Evolutionary conservation across 2,329 filamentous ascomycete species (phyloP), one percentile per base, ranked within the genome.

Genomic region (Xylariaceae sp.): DNA sequence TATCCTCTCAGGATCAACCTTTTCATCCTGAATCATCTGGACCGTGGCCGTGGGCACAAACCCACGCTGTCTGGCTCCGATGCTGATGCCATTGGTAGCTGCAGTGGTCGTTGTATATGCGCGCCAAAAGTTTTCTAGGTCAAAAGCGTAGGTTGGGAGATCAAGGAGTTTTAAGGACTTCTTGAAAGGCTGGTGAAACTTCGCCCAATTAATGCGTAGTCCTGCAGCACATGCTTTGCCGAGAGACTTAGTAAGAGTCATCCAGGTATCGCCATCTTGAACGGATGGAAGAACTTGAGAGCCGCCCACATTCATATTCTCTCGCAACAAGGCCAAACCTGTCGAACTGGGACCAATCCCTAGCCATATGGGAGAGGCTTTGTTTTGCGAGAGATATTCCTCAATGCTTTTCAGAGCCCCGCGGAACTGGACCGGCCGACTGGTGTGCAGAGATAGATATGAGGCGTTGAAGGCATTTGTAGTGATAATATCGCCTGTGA

Each of bases 401-500:
- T 48, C 30, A 6, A 55, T 56, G 17, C 57, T 58, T 23, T 62
- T 17, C 13, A 68, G 39, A 2, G 65, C 60, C 7, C 58, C 55
- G 23, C 48, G 56, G 17, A 67, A 63, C 23, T 58, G 51, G 4
- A 63, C 62, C 30, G 64, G 64, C 48, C 65, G 50, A 5, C 58
- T 42, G 6, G 60, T 48, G 42, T 66, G 60, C 5, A 55, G 61
- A 13, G 62, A 64, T 30, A 67, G 57, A 56, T 68, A 61, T 5
- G 45, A 13, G n/a, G 63, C 53, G 13, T 57, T 53, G 64, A 66
- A 69, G 5, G 58, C 18, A 9, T 55, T 53, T 9, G 62, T 57
- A 17, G 61, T 59, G 18, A 67, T 63, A 2, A 65, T 51, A 47
- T 63, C 61, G 34, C 66, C 64, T 34, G 64, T 66, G 8, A 70